Evolutionary conservation across 169 alveolate genomes (phyloP).

Genomic region (Babesia microti): DNA sequence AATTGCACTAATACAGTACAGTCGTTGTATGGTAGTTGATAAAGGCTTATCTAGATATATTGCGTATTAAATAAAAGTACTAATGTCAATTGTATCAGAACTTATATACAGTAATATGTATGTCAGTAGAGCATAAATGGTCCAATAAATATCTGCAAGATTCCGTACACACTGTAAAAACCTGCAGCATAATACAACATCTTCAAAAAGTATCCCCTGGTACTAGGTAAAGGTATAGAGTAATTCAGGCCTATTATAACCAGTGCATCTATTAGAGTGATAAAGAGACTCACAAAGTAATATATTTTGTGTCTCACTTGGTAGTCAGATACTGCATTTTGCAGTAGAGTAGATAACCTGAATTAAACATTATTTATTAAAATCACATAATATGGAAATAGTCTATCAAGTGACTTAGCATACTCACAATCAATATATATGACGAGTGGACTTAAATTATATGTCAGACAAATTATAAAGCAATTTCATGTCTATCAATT

Average conservation of each 20-base stretch:
- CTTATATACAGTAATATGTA: too few species aligned
- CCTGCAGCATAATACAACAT: constrained; percentile 1
- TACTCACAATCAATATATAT: too few species aligned
- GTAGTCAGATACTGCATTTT: constrained; percentile 17
- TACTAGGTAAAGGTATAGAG: constrained; percentile 4
- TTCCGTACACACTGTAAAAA: constrained; percentile 10
- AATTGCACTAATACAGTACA: too few species aligned
- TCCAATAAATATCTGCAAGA: constrained; percentile 11
- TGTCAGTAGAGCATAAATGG: not conserved
- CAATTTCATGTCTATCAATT: too few species aligned
- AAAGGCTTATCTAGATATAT: too few species aligned
- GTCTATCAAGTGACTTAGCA: not conserved
- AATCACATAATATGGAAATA: not conserved
- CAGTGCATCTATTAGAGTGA: constrained; percentile 11
- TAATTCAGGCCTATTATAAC: constrained; percentile 5
- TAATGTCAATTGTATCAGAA: too few species aligned
- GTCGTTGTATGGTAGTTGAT: too few species aligned
- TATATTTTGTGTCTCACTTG: constrained; percentile 40
- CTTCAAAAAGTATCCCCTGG: constrained; percentile 3
- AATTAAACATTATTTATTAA: not conserved
- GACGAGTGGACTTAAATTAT: too few species aligned
- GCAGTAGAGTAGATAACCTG: constrained; percentile 17
- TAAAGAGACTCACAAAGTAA: constrained; percentile 30
- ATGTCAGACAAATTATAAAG: too few species aligned
- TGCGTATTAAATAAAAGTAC: too few species aligned